These are phyloP conservation scores for Apiotrichum domesticum DNA, from an alignment of 1,284 basidiomycete genomes.

Conservation along the genomic window DNA sequence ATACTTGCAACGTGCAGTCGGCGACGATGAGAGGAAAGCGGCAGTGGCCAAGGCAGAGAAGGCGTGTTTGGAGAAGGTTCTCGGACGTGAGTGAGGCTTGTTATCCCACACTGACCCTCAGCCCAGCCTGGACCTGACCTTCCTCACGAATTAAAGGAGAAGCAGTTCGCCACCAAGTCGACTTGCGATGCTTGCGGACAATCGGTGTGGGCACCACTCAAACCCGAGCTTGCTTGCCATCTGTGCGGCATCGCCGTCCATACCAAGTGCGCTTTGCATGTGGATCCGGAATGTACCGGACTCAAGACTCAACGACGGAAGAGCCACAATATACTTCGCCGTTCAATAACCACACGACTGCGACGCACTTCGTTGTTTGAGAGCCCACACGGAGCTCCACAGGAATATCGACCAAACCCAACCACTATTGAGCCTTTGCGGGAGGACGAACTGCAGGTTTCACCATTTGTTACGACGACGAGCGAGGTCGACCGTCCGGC, in stretches of 20 bases:
- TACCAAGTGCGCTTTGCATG: slow-evolving; percentile 15
- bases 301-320: slow-evolving; percentile 9
- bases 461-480: slow-evolving; percentile 11
- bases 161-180: slow-evolving; percentile 12
- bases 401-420: neutral
- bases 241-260: slow-evolving; percentile 20
- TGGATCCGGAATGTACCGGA: slow-evolving; percentile 16
- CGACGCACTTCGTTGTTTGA: slow-evolving; percentile 9
- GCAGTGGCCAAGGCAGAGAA: slow-evolving; percentile 18
- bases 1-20: slow-evolving; percentile 12
- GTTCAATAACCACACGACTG: slow-evolving; percentile 8
- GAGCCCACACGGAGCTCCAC: slow-evolving; percentile 12
- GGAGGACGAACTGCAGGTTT: slow-evolving; percentile 18
- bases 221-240: slow-evolving; percentile 13
- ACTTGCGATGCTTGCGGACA: slow-evolving; percentile 18
- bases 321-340: slow-evolving; percentile 6
- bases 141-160: slow-evolving; percentile 21
- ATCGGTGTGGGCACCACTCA: slow-evolving; percentile 15
- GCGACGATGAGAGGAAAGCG: slow-evolving; percentile 11
- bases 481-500: slow-evolving; percentile 11
- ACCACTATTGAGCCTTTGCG: slow-evolving; percentile 13
- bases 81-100: slow-evolving; percentile 10
- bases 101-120: neutral
- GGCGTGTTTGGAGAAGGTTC: slow-evolving; percentile 14
- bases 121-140: slow-evolving; percentile 14